Evolutionary conservation across 257 asterid genomes (phyloP).

Genomic region (Solanum infundibuliforme): DNA sequence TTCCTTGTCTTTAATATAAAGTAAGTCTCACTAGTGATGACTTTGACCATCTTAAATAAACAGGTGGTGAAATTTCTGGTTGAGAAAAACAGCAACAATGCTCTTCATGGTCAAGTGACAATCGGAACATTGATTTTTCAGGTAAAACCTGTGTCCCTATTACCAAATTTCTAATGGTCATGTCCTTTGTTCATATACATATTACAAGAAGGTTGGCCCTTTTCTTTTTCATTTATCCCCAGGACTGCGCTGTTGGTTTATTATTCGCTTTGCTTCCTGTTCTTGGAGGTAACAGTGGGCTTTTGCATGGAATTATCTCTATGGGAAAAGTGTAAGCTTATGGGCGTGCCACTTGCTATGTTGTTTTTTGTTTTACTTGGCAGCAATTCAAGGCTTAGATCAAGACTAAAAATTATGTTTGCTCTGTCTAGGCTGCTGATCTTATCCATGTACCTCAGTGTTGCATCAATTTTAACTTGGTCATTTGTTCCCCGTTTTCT

Average conservation of each 20-base stretch:
- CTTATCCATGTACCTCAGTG: slow-evolving; percentile 47
- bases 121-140: slow-evolving; percentile 94
- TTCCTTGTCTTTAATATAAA: slow-evolving; percentile 1
- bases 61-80: slow-evolving; percentile 88
- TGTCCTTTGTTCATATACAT: neutral
- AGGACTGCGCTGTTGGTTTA: slow-evolving; percentile 98
- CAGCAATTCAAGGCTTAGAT: neutral
- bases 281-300: slow-evolving; percentile 84
- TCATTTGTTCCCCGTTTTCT: slow-evolving; percentile 71
- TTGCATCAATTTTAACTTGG: slow-evolving; percentile 78
- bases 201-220: neutral
- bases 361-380: neutral
- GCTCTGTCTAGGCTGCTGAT: slow-evolving; percentile 49
- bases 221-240: neutral
- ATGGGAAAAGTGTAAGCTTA: slow-evolving; percentile 80
- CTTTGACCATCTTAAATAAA: slow-evolving; percentile 1
- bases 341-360: neutral
- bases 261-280: slow-evolving; percentile 90
- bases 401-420: neutral
- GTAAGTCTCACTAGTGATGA: neutral
- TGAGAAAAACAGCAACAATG: slow-evolving; percentile 57
- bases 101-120: slow-evolving; percentile 93
- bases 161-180: neutral
- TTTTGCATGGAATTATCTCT: slow-evolving; percentile 70
- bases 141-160: slow-evolving; percentile 23